Evolutionary conservation across 2,329 filamentous ascomycete genomes (phyloP).

Genomic region (Paradendryphiella salina): DNA sequence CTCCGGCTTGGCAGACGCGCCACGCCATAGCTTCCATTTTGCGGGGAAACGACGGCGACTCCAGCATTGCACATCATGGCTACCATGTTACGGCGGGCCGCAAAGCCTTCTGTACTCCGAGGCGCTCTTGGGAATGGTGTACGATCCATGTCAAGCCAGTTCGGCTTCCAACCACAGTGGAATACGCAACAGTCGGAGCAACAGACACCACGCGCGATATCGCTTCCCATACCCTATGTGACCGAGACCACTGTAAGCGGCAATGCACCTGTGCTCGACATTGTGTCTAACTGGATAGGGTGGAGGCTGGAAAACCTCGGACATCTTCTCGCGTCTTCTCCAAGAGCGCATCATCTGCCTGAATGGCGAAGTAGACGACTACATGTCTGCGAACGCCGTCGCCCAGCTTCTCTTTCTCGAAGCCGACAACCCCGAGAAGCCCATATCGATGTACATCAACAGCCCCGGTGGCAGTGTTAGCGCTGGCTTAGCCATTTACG

Average conservation of each 20-base stretch:
- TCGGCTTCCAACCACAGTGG: slow-evolving; percentile 31
- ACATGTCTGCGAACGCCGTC: slow-evolving; percentile 88
- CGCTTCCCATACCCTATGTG: slow-evolving; percentile 55
- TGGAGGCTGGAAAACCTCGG: slow-evolving; percentile 57
- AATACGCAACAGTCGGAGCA: slow-evolving; percentile 24
- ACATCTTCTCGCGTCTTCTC: slow-evolving; percentile 54
- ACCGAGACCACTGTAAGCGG: slow-evolving; percentile 54
- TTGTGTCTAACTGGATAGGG: slow-evolving; percentile 47
- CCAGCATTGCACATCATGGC: slow-evolving; percentile 36
- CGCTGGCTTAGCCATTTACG: slow-evolving; percentile 86
- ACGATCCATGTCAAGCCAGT: slow-evolving; percentile 33
- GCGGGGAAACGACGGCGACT: slow-evolving; percentile 2
- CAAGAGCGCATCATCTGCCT: slow-evolving; percentile 89
- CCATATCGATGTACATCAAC: slow-evolving; percentile 98
- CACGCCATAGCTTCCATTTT: slow-evolving; percentile 12
- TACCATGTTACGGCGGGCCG: slow-evolving; percentile 31
- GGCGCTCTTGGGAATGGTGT: slow-evolving; percentile 15
- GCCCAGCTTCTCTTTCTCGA: slow-evolving; percentile 97
- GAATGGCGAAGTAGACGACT: slow-evolving; percentile 89
- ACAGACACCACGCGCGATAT: slow-evolving; percentile 40
- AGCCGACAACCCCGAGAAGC: slow-evolving; percentile 91
- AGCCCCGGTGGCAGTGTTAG: slow-evolving; percentile 91
- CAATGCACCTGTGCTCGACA: neutral
- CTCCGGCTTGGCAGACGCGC: slow-evolving; percentile 26
- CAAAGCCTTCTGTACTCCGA: slow-evolving; percentile 23